Conservation (phyloP, 2,329 filamentous ascomycete species). For the Alternaria panax region DNA sequence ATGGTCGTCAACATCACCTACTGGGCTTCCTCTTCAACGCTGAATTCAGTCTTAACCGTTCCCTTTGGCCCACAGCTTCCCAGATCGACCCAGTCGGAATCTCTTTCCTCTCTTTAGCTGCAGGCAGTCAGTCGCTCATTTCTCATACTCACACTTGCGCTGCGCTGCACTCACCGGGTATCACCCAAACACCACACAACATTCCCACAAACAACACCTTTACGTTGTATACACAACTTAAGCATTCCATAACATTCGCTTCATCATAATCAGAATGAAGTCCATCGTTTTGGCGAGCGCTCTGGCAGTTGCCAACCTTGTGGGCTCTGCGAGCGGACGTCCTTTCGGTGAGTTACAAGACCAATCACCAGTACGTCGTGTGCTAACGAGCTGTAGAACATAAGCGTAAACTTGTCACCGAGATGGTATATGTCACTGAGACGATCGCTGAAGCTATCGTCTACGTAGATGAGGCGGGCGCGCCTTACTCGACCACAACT, state of each 20-base stretch:
- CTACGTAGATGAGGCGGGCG: constrained; percentile 43
- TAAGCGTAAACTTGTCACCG: constrained; percentile 44
- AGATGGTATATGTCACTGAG: constrained; percentile 42
- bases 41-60: constrained; percentile 28
- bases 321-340: constrained; percentile 55
- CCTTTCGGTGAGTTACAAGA: constrained; percentile 44
- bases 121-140: constrained; percentile 37
- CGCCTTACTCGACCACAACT: constrained; percentile 37
- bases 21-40: constrained; percentile 21
- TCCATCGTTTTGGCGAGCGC: constrained; percentile 48
- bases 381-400: constrained; percentile 29
- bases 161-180: constrained; percentile 7
- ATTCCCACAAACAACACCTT: constrained; percentile 22
- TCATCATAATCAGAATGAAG: constrained; percentile 56
- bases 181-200: constrained; percentile 8
- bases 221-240: constrained; percentile 25
- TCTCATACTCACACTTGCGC: constrained; percentile 13
- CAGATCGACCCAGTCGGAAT: constrained; percentile 25
- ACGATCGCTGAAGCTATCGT: constrained; percentile 40
- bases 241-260: constrained; percentile 44
- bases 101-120: constrained; percentile 32
- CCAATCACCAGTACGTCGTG: neutral
- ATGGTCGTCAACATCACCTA: constrained; percentile 21
- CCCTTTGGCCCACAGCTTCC: constrained; percentile 24
- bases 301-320: constrained; percentile 44